phyloP scores from a whole-genome alignment of 306 rosid genomes.

The Fragaria ananassa region DNA sequence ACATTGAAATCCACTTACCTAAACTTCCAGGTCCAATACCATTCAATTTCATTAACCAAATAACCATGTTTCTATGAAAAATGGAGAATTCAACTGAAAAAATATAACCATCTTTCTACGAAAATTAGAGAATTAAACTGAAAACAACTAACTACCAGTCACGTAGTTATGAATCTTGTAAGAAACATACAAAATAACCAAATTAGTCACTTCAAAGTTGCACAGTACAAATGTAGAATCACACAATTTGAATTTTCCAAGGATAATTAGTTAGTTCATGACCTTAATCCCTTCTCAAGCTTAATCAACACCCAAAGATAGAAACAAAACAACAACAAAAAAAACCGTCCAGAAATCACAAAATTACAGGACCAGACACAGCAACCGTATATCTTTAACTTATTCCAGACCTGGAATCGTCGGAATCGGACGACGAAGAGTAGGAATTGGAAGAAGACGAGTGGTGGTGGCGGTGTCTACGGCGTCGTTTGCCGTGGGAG shows the following conservation, averaged over 20 bases:
- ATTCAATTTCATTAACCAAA: background rate
- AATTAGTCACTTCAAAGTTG: background rate
- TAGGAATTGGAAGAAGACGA: constrained; percentile 51
- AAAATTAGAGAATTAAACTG: background rate
- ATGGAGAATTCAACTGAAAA: background rate
- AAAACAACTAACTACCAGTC: background rate
- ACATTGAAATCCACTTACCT: background rate
- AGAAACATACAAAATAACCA: background rate
- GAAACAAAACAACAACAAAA: background rate
- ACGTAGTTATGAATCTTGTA: background rate
- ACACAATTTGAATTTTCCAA: background rate
- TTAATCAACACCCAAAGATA: background rate
- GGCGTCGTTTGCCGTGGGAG: constrained; percentile 71
- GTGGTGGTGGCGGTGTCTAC: constrained; percentile 55
- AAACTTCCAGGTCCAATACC: background rate
- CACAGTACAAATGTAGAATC: background rate
- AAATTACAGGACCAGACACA: background rate
- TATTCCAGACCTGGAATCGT: constrained; percentile 47
- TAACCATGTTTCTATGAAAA: background rate
- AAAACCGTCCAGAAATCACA: background rate
- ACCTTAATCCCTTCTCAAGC: background rate
- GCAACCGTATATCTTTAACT: too few species aligned
- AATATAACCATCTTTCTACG: too few species aligned
- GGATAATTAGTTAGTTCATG: background rate
- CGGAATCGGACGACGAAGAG: constrained; percentile 54